These are phyloP conservation scores for Yueomyces sinensis DNA, from an alignment of 805 yeast genomes.

Conservation along the genomic window DNA sequence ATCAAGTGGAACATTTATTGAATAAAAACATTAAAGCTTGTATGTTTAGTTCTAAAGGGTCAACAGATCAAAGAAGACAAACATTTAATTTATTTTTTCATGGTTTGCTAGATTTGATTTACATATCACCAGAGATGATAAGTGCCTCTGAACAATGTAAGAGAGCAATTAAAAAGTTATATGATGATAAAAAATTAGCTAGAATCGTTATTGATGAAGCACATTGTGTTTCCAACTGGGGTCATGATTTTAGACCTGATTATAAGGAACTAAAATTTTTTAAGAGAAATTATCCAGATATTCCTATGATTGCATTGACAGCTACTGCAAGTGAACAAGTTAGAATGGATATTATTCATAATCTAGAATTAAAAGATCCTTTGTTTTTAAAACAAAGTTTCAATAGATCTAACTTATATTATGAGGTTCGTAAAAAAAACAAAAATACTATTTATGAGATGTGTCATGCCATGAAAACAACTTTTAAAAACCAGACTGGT, in stretches of 20 bases:
- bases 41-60: constrained; percentile 72
- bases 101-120: constrained; percentile 64
- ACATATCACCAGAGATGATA: constrained; percentile 91
- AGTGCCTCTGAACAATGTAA: constrained; percentile 60
- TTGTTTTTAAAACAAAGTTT: constrained; percentile 77
- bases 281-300: constrained; percentile 57
- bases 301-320: constrained; percentile 91
- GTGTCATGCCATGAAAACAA: constrained; percentile 35
- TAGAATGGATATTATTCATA: constrained; percentile 70
- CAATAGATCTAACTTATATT: constrained; percentile 74
- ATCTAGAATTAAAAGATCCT: constrained; percentile 50
- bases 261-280: constrained; percentile 70
- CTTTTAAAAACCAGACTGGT: constrained; percentile 54
- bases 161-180: constrained; percentile 43
- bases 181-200: constrained; percentile 48
- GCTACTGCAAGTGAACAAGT: constrained; percentile 95
- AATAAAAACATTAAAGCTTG: constrained; percentile 64
- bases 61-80: constrained; percentile 46
- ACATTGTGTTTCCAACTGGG: constrained; percentile 97
- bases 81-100: constrained; percentile 48
- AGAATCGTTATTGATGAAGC: constrained; percentile 93
- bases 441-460: constrained; percentile 44
- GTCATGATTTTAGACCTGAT: constrained; percentile 96
- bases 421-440: constrained; percentile 61
- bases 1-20: constrained; percentile 76